These are phyloP conservation scores for Eucalyptus victrix DNA, from an alignment of 345 rosid genomes.

Conservation along the genomic window DNA sequence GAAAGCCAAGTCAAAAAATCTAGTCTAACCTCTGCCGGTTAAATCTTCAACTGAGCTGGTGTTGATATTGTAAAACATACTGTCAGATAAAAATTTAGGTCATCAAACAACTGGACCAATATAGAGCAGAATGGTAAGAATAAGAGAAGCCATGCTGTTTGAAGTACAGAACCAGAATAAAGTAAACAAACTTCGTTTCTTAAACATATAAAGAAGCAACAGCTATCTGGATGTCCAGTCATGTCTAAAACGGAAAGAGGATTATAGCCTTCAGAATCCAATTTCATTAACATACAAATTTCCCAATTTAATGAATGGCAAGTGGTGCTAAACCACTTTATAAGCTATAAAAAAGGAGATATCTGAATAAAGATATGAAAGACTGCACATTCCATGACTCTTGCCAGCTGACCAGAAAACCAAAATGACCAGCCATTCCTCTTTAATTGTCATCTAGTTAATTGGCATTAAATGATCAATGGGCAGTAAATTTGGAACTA, in stretches of 20 bases:
- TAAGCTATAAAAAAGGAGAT: background rate
- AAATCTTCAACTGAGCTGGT: constrained; percentile 68
- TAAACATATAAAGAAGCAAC: background rate
- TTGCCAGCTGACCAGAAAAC: background rate
- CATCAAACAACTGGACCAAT: background rate
- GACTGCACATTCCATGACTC: background rate
- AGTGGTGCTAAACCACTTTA: too few relatives aligned
- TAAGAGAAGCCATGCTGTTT: background rate
- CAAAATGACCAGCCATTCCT: too few relatives aligned
- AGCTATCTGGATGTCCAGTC: background rate
- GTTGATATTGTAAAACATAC: constrained; percentile 90
- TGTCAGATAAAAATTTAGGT: constrained; percentile 10
- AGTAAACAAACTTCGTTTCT: background rate
- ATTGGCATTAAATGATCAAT: too few relatives aligned
- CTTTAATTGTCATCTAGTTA: too few relatives aligned
- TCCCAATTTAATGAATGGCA: too few relatives aligned
- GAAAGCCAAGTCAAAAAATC: background rate
- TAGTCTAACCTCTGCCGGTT: constrained; percentile 58
- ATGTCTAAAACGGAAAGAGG: background rate
- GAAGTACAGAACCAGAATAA: background rate
- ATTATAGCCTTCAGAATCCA: background rate
- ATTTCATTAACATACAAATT: background rate
- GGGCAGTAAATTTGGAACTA: too few relatives aligned
- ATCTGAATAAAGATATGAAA: background rate
- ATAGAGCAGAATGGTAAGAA: background rate